Evolutionary conservation across 2,329 filamentous ascomycete genomes (phyloP).

Genomic region (Fusarium sp.): DNA sequence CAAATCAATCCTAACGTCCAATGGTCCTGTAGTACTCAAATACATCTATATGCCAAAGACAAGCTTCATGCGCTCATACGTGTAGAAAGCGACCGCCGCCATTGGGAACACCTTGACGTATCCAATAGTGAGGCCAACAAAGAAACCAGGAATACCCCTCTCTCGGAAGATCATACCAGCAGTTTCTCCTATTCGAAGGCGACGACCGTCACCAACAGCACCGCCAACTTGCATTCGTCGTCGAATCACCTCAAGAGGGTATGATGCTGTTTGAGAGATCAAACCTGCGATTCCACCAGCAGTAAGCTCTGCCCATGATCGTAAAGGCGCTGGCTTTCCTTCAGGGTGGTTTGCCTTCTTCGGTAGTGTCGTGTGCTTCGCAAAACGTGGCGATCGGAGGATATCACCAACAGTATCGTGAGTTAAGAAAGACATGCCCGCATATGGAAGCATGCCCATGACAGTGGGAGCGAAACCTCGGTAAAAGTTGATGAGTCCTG

Average conservation of each 20-base stretch:
- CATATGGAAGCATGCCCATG: conserved; percentile 95
- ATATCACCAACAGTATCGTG: conserved; percentile 91
- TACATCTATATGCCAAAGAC: conserved; percentile 68
- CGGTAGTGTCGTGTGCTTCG: conserved; percentile 79
- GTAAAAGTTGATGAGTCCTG: conserved; percentile 90
- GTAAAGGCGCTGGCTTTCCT: conserved; percentile 76
- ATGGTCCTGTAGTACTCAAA: conserved; percentile 10
- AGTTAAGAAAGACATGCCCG: conserved; percentile 92
- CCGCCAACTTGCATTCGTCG: conserved; percentile 96
- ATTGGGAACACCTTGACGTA: conserved; percentile 95
- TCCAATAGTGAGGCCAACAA: conserved; percentile 91
- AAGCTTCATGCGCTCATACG: conserved; percentile 71
- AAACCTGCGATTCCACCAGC: conserved; percentile 88
- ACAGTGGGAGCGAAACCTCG: conserved; percentile 91
- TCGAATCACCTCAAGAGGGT: conserved; percentile 92
- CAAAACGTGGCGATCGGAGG: conserved; percentile 74
- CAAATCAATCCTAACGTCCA: conserved; percentile 18
- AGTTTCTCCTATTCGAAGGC: conserved; percentile 82
- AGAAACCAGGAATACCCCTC: conserved; percentile 83
- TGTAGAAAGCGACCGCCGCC: conserved; percentile 76
- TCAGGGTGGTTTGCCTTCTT: conserved; percentile 62
- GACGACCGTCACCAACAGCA: conserved; percentile 88
- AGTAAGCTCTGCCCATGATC: conserved; percentile 85
- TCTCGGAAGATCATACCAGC: conserved; percentile 78
- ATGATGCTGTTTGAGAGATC: conserved; percentile 90